A percentile compares a stretch with the other conserved stretches of the same genome.
Conservation (phyloP, 768 basidiomycete species). For the Tricholoma flavovirens region DNA sequence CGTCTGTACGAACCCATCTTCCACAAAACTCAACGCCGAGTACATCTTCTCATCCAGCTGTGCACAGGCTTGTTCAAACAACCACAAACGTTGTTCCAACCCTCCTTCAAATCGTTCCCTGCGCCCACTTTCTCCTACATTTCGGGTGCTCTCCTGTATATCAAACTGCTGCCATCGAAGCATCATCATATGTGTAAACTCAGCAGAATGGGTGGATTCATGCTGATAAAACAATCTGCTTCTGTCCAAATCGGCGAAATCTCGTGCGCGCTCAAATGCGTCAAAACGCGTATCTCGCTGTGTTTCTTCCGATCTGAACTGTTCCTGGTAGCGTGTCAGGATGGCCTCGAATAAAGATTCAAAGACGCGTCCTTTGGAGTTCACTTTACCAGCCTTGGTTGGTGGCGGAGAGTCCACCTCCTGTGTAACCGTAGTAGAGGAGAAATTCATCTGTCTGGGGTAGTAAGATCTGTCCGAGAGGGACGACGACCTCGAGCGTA, state of each 20-base stretch:
- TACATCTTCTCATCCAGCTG: not conserved
- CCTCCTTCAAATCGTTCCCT: not conserved
- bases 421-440: not conserved
- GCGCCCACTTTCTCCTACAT: not conserved
- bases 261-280: not conserved
- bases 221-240: not conserved
- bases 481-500: not conserved
- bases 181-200: not conserved
- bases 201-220: not conserved
- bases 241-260: not conserved
- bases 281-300: not conserved
- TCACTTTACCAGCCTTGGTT: not conserved
- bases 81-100: not conserved
- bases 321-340: not conserved
- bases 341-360: not conserved
- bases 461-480: not conserved
- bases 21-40: not conserved
- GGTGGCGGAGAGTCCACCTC: not conserved
- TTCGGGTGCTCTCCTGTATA: not conserved
- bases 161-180: not conserved
- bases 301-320: not conserved
- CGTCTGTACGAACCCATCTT: not conserved
- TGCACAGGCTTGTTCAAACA: not conserved
- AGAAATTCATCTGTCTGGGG: no score
- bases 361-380: not conserved